Evolutionary conservation across 352 stramenopile genomes (phyloP).

Genomic region (Globisporangium parvum): DNA sequence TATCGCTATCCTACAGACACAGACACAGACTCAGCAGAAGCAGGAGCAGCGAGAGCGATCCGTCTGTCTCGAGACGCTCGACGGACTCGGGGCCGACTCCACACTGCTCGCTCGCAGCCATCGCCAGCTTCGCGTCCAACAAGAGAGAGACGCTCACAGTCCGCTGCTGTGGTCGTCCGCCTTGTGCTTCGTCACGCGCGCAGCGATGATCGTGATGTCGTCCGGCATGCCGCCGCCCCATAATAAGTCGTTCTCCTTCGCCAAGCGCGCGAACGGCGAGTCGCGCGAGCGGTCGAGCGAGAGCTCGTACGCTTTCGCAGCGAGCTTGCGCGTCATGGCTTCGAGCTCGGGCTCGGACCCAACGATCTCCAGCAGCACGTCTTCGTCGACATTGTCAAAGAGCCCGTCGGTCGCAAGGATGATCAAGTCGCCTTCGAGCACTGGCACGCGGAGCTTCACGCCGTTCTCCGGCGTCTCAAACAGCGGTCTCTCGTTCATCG

Average conservation of each 20-base stretch:
- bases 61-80: background rate
- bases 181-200: slow-evolving; percentile 49
- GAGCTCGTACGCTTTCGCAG: slow-evolving; percentile 86
- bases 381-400: slow-evolving; percentile 95
- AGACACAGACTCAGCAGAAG: too few relatives aligned
- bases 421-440: slow-evolving; percentile 93
- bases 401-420: slow-evolving; percentile 95
- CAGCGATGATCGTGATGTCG: slow-evolving; percentile 81
- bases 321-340: slow-evolving; percentile 74
- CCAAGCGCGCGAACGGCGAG: slow-evolving; percentile 95
- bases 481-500: slow-evolving; percentile 66
- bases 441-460: slow-evolving; percentile 90
- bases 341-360: slow-evolving; percentile 50
- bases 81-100: too few relatives aligned
- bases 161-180: slow-evolving; percentile 16
- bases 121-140: background rate
- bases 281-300: slow-evolving; percentile 89
- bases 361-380: slow-evolving; percentile 70
- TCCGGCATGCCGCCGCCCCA: slow-evolving; percentile 93
- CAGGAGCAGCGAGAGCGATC: too few relatives aligned
- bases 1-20: too few relatives aligned
- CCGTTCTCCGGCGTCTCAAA: slow-evolving; percentile 91
- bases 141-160: background rate
- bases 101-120: too few relatives aligned
- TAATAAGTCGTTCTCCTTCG: slow-evolving; percentile 98